Evolutionary conservation across 768 basidiomycete genomes (phyloP), one percentile per base, ranked within the genome.

Genomic region (Leccinum variicolor): DNA sequence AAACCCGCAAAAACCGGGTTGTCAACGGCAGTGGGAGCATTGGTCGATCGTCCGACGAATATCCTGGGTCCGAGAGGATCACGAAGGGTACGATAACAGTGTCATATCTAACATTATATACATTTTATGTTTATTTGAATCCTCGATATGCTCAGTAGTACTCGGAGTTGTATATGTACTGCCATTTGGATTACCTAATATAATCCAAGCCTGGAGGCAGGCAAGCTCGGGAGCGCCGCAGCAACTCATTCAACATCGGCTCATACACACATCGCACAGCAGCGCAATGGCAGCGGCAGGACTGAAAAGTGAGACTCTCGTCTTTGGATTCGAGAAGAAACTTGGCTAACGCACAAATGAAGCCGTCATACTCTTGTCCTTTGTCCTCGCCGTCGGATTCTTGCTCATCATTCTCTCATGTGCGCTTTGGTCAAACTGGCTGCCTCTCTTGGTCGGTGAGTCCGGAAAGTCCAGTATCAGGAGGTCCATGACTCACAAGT

Each of bases 311-410:
- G 67, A 67, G 81, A 52, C 5, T 29, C 21, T 48, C 3, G 21
- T 17, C 34, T 43, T 31, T 50, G 29, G 23, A 33, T n/a, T 41
- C 39, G 36, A 39, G 14, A n/a, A 39, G 3, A 26, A 41, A 63
- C 29, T 28, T 26, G 34, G 21, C 53, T 62, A 10, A 50, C 26
- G 15, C 46, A 54, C 25, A 3, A 49, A 62, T 4, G 50, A 69
- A 98, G 95, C 94, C 68, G 94, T 98, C 62, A 94, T 98, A 66
- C 81, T 98, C 53, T 86, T 99, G 48, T 95, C 97, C 2, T 98
- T 99, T 75, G 92, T 98, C 53, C 87, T 99, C 51, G 97, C 97
- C 6, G 83, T 96, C 15, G 97, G 97, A n/a, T 99, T 99, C 78
- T 77, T 99, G 57, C 84, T 98, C 69, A 92, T 98, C 68, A 99